Conservation (phyloP, 2,329 filamentous ascomycete genomes). For the Metarhizium robertsii region DNA sequence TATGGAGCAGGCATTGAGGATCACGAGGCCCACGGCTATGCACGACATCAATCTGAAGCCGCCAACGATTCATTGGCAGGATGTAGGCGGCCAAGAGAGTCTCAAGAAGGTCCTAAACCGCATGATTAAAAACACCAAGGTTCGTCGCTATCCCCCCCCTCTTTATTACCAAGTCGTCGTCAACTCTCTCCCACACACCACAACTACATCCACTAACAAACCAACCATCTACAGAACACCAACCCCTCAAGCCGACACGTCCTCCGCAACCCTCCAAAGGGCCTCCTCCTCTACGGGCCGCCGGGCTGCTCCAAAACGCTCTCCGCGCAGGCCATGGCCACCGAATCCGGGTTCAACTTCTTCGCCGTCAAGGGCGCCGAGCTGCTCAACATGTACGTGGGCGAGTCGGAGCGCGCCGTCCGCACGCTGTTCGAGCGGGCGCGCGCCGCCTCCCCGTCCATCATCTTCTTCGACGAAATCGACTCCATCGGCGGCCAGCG, state of each 20-base stretch:
- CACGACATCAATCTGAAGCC: constrained; percentile 83
- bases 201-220: not conserved
- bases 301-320: constrained; percentile 94
- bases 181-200: not conserved
- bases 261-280: constrained; percentile 57
- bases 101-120: constrained; percentile 55
- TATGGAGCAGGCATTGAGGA: constrained; percentile 54
- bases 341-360: constrained; percentile 86
- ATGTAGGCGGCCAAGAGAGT: constrained; percentile 76
- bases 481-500: constrained; percentile 65
- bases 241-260: constrained; percentile 23
- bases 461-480: constrained; percentile 97
- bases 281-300: constrained; percentile 81
- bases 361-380: constrained; percentile 90
- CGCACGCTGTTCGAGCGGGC: constrained; percentile 81
- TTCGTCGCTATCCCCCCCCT: not conserved
- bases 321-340: constrained; percentile 82
- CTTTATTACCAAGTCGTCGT: no score
- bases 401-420: constrained; percentile 81
- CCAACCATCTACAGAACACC: constrained; percentile 10
- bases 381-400: constrained; percentile 93
- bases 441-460: constrained; percentile 74
- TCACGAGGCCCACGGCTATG: constrained; percentile 76
- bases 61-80: constrained; percentile 74
- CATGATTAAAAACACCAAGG: constrained; percentile 35